phyloP scores from a whole-genome alignment of 768 basidiomycete genomes.

The Leccinum variicolor region DNA sequence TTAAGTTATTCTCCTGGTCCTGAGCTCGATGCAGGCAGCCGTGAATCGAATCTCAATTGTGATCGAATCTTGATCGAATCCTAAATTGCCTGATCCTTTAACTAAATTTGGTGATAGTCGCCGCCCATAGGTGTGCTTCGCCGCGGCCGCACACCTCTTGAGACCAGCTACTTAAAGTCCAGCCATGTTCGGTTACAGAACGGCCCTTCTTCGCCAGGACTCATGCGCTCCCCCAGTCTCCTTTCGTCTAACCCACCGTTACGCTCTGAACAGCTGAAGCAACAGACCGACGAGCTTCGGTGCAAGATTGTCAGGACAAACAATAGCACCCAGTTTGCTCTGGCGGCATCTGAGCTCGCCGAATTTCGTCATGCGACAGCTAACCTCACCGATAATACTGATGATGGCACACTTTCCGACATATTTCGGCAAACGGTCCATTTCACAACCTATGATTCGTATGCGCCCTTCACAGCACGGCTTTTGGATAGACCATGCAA shows the following conservation, averaged over 20 bases:
- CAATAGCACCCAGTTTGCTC: slow-evolving; percentile 3
- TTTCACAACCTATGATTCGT: slow-evolving; percentile 15
- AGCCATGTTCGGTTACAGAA: no score
- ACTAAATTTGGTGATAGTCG: no score
- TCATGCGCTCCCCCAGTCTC: neutral
- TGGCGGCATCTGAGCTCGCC: slow-evolving; percentile 1
- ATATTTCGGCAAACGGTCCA: slow-evolving; percentile 10
- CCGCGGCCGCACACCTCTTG: no score
- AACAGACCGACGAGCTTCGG: neutral
- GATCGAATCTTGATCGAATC: no score
- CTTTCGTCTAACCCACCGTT: neutral
- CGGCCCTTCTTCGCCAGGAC: neutral
- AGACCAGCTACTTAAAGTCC: neutral
- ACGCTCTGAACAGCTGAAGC: slow-evolving; percentile 1
- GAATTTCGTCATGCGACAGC: slow-evolving; percentile 2
- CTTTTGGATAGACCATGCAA: slow-evolving; percentile 6
- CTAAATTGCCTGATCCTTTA: no score
- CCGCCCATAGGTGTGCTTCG: no score
- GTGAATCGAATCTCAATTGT: no score
- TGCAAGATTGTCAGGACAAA: slow-evolving; percentile 1
- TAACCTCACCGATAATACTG: neutral
- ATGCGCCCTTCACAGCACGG: slow-evolving; percentile 10
- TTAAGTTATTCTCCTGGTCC: no score
- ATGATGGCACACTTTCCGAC: neutral
- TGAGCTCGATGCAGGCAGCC: no score